phyloP scores from a whole-genome alignment of 768 basidiomycete genomes.

The Clavaria fumosa region DNA sequence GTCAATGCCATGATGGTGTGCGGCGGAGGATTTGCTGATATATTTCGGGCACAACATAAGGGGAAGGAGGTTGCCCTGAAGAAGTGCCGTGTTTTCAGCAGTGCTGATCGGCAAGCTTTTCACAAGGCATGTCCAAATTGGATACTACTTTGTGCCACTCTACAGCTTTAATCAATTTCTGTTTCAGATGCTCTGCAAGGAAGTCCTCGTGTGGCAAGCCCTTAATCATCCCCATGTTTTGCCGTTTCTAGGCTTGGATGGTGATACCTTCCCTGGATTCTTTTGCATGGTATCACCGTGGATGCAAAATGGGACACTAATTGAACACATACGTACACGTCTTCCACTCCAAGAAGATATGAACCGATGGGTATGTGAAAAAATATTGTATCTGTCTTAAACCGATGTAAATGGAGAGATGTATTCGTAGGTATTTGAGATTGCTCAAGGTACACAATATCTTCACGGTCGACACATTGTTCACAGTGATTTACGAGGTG shows the following conservation, averaged over 20 bases:
- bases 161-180: background rate
- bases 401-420: no score
- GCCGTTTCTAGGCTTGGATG: constrained; percentile 2
- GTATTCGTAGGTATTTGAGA: constrained; percentile 1
- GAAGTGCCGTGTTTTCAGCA: constrained; percentile 1
- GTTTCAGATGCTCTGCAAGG: background rate
- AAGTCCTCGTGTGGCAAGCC: constrained; percentile 2
- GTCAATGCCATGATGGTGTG: constrained; percentile 10
- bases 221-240: constrained; percentile 3
- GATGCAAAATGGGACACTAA: constrained; percentile 2
- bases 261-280: background rate
- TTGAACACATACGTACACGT: background rate
- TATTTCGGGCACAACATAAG: background rate
- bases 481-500: constrained; percentile 4
- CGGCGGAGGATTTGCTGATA: constrained; percentile 1
- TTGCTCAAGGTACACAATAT: constrained; percentile 3
- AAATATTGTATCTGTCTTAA: background rate
- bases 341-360: background rate
- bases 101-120: background rate
- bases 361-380: background rate
- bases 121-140: background rate
- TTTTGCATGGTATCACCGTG: constrained; percentile 4
- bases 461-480: background rate
- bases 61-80: constrained; percentile 2
- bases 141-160: no score